Evolutionary conservation across 2,329 filamentous ascomycete species (phyloP).

Genomic region (Diaporthe velutina): DNA sequence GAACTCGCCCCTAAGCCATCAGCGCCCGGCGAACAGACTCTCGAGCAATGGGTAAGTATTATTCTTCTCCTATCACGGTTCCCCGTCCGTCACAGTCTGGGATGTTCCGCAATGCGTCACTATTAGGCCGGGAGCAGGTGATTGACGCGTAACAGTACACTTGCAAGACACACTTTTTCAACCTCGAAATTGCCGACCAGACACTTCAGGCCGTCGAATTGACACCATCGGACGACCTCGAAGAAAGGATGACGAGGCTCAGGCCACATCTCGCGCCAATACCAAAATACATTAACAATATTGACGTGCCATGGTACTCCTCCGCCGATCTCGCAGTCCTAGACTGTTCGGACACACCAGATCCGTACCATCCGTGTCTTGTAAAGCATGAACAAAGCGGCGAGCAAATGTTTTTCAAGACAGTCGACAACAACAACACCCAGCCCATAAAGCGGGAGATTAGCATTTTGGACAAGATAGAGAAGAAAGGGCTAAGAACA

Average conservation of each 20-base stretch:
- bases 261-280: constrained; percentile 9
- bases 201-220: not conserved
- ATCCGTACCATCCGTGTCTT: constrained; percentile 23
- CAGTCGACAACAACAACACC: constrained; percentile 28
- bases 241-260: constrained; percentile 23
- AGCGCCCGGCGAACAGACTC: not conserved
- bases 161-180: constrained; percentile 5
- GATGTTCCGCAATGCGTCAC: too few species aligned
- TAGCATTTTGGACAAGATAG: not conserved
- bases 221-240: not conserved
- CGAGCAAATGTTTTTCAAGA: constrained; percentile 27
- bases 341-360: constrained; percentile 1
- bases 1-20: not conserved
- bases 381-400: not conserved
- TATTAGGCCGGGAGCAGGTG: too few species aligned
- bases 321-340: constrained; percentile 14
- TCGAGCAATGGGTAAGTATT: too few species aligned
- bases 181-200: not conserved
- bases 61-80: too few species aligned
- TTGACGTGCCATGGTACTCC: constrained; percentile 28
- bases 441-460: constrained; percentile 32
- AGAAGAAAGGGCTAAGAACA: constrained; percentile 8
- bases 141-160: too few species aligned
- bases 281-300: constrained; percentile 26
- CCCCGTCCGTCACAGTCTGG: too few species aligned